phyloP scores from a whole-genome alignment of 768 basidiomycete species.

The Tricholomella constricta region DNA sequence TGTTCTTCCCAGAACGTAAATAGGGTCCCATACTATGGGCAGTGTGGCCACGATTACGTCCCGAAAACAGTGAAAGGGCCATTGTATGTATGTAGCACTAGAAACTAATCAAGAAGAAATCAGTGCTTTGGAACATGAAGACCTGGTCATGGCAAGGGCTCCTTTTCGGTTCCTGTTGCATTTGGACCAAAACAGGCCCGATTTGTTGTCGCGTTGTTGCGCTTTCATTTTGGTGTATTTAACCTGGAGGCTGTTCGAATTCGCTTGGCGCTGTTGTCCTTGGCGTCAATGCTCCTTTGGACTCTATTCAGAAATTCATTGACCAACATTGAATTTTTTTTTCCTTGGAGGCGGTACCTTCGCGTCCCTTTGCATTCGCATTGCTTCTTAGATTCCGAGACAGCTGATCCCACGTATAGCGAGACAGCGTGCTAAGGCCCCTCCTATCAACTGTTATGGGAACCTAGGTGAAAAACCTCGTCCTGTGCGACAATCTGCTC shows the following conservation, averaged over 20 bases:
- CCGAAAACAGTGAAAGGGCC: not conserved
- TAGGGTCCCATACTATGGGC: not conserved
- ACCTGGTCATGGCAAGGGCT: too few relatives aligned
- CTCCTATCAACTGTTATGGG: not conserved
- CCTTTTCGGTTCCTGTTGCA: too few relatives aligned
- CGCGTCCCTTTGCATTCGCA: not conserved
- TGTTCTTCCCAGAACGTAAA: conserved; percentile 4
- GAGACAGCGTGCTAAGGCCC: too few relatives aligned
- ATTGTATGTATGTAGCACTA: too few relatives aligned
- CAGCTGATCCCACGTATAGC: not conserved
- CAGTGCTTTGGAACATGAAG: too few relatives aligned
- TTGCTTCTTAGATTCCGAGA: not conserved
- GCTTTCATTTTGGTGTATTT: conserved; percentile 6
- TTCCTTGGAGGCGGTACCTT: not conserved
- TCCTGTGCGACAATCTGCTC: not conserved
- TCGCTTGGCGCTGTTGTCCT: not conserved
- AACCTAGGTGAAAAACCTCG: not conserved
- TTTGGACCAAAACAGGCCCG: too few relatives aligned
- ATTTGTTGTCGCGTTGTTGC: conserved; percentile 11
- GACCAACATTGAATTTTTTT: not conserved
- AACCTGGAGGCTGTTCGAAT: not conserved
- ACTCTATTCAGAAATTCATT: not conserved
- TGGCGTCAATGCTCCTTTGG: not conserved
- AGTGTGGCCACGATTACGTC: not conserved
- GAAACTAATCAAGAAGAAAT: too few relatives aligned